Evolutionary conservation across 2,329 filamentous ascomycete species (phyloP), one percentile per base, ranked within the genome.

Genomic region (Beauveria caledonica): DNA sequence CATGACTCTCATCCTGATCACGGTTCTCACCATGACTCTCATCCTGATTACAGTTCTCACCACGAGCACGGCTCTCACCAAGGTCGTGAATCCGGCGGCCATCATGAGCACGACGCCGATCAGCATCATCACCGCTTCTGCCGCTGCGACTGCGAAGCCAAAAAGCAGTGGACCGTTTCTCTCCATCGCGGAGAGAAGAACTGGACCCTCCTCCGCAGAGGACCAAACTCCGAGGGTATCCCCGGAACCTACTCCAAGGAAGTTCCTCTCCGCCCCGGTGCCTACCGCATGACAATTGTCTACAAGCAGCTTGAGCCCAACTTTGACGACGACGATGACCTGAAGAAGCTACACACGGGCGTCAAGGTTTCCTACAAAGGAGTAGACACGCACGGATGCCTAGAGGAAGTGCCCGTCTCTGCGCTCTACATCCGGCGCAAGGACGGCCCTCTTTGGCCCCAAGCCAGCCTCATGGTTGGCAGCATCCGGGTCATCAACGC

Each of bases 291-390:
- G 17, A 54, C 25, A 6, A 15, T 60, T 19, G 42, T 60, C 15
- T 52, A 45, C 46, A n/a, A 46, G 17, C 58, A 60, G 40, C 58
- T 33, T 11, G 58, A 46, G 13, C 58, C 58, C 2, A 15, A 53
- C 42, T 60, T 60, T 40, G 58, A 60, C 33, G 48, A 54, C 27
- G 58, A 60, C 6, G 58, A 60, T 13, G 58, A 60, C 40, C 21
- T 53, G 39, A 60, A 25, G 4, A 60, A 19, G n/a, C 17, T 36
- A 17, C 49, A 60, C 39, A 54, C 58, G 6, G 58, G 58, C n/a
- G 27, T 60, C 2, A 33, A 10, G 7, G 2, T 60, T 2, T 48
- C 39, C 9, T 60, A 54, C 48, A 54, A 19, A 9, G 58, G 58
- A 10, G 29, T 29, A 23, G 58, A 60, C 19, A 60, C 58, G 2